Evolutionary conservation across 257 asterid species (phyloP).

Genomic region (Solanum tarijense): DNA sequence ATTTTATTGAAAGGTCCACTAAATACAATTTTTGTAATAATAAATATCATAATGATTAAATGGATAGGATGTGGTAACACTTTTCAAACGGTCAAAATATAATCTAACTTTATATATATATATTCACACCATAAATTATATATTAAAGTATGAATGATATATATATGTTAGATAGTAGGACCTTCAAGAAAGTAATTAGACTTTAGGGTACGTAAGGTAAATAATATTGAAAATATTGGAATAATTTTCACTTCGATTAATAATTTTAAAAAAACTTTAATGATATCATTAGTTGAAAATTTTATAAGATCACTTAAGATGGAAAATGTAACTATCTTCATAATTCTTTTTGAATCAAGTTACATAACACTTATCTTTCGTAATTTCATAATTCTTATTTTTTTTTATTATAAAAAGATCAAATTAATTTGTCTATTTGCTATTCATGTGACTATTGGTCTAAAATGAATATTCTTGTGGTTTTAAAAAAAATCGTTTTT

Average conservation of each 20-base stretch:
- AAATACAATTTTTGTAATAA: neutral
- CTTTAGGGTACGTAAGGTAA: neutral
- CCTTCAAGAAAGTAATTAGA: neutral
- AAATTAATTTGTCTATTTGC: neutral
- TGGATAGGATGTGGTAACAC: neutral
- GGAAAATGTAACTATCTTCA: neutral
- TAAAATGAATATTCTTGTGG: no score
- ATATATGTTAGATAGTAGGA: neutral
- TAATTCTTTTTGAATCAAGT: neutral
- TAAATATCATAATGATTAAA: neutral
- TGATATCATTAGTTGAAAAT: neutral
- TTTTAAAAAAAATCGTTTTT: neutral
- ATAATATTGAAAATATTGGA: neutral
- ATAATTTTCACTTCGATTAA: neutral
- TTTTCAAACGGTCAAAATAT: constrained; percentile 1
- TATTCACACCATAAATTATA: neutral
- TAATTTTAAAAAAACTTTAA: neutral
- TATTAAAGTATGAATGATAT: neutral
- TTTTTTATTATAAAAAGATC: neutral
- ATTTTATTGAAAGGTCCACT: neutral
- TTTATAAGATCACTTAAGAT: neutral
- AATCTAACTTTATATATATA: neutral
- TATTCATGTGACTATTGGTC: neutral
- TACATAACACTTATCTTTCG: no score
- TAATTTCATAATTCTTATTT: no score